Conservation (phyloP, 2,329 filamentous ascomycete genomes). For the Arthrobotrys pseudoclavata region DNA sequence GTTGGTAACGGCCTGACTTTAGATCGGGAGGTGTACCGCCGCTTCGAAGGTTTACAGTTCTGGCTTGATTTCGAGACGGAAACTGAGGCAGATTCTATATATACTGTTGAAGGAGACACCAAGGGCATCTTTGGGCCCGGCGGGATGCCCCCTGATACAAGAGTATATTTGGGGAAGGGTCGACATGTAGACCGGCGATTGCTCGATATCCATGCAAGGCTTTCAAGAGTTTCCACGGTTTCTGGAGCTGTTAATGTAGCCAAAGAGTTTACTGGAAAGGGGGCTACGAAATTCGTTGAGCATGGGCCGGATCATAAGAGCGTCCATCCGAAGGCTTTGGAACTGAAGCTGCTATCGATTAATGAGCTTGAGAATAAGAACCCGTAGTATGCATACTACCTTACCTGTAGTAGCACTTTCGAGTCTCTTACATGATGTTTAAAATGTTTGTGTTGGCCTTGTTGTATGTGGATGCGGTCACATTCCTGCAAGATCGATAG, state of each 20-base stretch:
- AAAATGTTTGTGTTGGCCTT: neutral
- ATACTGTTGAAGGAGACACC: neutral
- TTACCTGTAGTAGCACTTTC: neutral
- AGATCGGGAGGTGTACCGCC: neutral
- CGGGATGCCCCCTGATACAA: neutral
- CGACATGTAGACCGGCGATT: neutral
- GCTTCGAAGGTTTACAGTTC: neutral
- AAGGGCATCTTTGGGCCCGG: neutral
- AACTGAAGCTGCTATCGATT: conserved; percentile 8
- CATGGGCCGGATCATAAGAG: neutral
- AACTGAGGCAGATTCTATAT: neutral
- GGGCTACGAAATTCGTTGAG: neutral
- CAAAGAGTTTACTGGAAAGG: neutral
- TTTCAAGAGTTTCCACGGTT: neutral
- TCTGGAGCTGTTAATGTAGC: neutral
- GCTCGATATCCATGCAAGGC: neutral
- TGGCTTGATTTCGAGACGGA: neutral
- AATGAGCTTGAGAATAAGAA: neutral
- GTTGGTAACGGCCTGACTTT: neutral
- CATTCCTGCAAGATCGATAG: conserved; percentile 12
- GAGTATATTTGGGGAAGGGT: neutral
- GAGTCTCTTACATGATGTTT: too few relatives aligned
- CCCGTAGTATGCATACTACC: too few relatives aligned
- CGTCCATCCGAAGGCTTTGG: neutral
- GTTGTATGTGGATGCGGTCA: conserved; percentile 10